Evolutionary conservation across 225 moss, liverwort and hornwort genomes (phyloP).

Genomic region (Marchantia paleacea): DNA sequence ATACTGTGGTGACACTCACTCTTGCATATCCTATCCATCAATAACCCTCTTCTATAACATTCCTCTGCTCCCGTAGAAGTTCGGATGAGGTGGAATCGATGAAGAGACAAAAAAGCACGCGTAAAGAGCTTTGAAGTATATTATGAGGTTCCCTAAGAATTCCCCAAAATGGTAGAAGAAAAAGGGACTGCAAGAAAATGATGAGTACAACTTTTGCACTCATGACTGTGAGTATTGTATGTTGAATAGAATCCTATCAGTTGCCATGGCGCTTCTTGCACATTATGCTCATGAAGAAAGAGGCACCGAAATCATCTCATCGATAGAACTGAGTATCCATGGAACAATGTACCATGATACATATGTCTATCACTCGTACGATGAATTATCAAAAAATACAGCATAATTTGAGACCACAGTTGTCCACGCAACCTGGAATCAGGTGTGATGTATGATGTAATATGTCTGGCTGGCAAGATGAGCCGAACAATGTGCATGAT

Average conservation of each 20-base stretch:
- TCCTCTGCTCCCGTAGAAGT: no score
- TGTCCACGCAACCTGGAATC: neutral
- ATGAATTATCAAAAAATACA: neutral
- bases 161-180: no score
- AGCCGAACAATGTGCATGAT: neutral
- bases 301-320: neutral
- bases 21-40: no score
- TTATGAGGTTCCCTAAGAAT: no score
- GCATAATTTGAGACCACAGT: neutral
- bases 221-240: neutral
- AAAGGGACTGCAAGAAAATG: no score
- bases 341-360: neutral
- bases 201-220: neutral
- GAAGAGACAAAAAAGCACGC: no score
- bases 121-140: no score
- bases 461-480: neutral
- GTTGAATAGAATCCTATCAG: neutral
- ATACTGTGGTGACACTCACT: no score
- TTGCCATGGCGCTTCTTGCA: neutral
- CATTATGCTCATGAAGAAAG: neutral
- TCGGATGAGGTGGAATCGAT: no score
- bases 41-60: no score
- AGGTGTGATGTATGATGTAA: neutral
- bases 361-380: neutral
- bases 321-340: neutral